A percentile compares a stretch with the other conserved stretches of the same genome.
Evolutionary conservation across 306 rosid genomes (phyloP).

Genomic region (Vigna reflexopilosa): DNA sequence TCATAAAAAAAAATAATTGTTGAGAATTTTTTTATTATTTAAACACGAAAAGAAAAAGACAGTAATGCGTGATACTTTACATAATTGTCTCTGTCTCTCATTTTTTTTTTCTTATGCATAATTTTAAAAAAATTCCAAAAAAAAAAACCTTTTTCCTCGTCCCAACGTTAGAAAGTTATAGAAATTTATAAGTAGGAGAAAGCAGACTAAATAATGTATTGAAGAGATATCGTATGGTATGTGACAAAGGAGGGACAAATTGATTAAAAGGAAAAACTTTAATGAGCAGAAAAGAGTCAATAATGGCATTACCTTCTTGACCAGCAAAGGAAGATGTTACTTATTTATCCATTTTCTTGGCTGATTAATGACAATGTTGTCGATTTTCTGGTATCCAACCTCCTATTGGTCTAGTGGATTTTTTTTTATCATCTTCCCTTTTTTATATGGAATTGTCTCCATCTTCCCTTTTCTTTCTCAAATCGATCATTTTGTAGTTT

Average conservation of each 20-base stretch:
- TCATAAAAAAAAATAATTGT: not conserved
- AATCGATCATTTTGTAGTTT: not conserved
- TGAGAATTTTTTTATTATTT: not conserved
- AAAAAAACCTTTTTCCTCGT: no score
- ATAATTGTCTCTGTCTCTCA: not conserved
- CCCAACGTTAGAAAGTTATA: not conserved
- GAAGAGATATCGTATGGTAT: not conserved
- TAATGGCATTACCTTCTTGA: not conserved
- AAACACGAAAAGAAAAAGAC: not conserved
- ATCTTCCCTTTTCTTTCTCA: not conserved
- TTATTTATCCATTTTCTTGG: not conserved
- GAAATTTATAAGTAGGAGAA: not conserved
- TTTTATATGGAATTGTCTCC: conserved; percentile 14
- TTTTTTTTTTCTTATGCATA: not conserved
- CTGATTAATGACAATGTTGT: not conserved
- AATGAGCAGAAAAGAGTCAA: conserved; percentile 4
- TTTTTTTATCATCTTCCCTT: conserved; percentile 8
- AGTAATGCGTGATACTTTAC: no score
- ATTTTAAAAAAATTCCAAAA: not conserved
- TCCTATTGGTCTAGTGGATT: not conserved
- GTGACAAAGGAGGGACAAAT: not conserved
- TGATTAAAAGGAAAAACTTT: conserved; percentile 27
- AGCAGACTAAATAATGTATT: not conserved
- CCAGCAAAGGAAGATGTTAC: no score
- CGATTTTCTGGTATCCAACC: not conserved